A percentile compares a stretch with the other conserved stretches of the same genome.
phyloP scores from a whole-genome alignment of 2,329 filamentous ascomycete species.

The Fusarium hainanense region DNA sequence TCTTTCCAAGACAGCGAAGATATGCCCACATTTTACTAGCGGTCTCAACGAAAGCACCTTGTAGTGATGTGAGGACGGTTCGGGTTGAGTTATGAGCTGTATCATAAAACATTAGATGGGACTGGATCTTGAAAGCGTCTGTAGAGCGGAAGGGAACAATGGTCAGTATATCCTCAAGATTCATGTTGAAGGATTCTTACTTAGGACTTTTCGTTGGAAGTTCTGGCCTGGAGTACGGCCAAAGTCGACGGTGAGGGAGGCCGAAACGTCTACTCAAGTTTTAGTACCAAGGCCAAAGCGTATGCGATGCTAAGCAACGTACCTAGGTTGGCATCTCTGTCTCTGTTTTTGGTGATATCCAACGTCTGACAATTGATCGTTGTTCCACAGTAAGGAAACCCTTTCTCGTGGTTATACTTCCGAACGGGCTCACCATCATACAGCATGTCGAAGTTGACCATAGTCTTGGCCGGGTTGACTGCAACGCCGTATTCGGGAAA shows the following conservation, averaged over 20 bases:
- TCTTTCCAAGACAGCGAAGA: constrained; percentile 65
- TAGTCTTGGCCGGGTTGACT: constrained; percentile 81
- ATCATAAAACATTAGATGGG: constrained; percentile 86
- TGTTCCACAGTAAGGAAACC: constrained; percentile 92
- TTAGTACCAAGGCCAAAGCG: neutral
- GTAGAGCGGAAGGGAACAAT: neutral
- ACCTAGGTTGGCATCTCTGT: constrained; percentile 63
- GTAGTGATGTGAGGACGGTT: constrained; percentile 79
- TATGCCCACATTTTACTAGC: constrained; percentile 80
- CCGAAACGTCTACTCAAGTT: constrained; percentile 58
- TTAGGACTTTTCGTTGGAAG: constrained; percentile 83
- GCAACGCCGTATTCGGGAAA: constrained; percentile 82
- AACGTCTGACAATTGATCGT: constrained; percentile 80
- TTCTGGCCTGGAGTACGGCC: constrained; percentile 77
- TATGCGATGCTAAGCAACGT: constrained; percentile 46
- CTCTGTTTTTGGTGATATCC: constrained; percentile 76
- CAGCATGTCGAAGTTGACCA: constrained; percentile 81
- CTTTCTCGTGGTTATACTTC: constrained; percentile 53
- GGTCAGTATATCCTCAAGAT: neutral
- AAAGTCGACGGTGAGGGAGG: constrained; percentile 83
- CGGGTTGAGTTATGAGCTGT: constrained; percentile 77
- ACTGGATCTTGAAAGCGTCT: constrained; percentile 83
- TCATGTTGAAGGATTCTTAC: constrained; percentile 53
- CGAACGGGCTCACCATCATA: constrained; percentile 65
- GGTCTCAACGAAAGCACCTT: constrained; percentile 79